Evolutionary conservation across 2,329 filamentous ascomycete genomes (phyloP), one percentile per base, ranked within the genome.

Genomic region (Cladophialophora carrionii): DNA sequence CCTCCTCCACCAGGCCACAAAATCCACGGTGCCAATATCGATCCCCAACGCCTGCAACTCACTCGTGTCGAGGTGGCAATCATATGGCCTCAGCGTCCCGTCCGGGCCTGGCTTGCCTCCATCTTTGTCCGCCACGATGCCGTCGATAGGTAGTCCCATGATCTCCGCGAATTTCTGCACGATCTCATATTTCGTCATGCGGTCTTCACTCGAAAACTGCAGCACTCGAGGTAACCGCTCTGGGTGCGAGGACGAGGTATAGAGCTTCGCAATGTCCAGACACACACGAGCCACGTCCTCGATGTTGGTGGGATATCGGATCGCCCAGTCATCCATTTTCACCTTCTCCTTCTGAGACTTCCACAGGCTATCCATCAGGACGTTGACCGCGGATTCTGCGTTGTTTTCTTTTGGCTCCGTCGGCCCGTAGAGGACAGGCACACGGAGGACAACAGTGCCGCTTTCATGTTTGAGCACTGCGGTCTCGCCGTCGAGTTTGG

Each of bases 151-250:
- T 62, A 96, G 75, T 0, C 89, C 91, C 83, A 96, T 87, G 64
- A 96, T 91, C 65, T 92, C 87, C 3, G 87, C 89, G 73, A 96
- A 88, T 9, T 84, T 79, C 78, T 91, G 80, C 75, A 90, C 93
- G 62, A 97, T 96, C 76, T 94, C 88, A 76, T 93, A 96, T 80
- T 96, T 96, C 54, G 92, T 96, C 82, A 88, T 90, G 70, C 83
- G 85, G 71, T 96, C 90, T 77, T 96, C 91, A 53, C 91, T 92
- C 2, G 89, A 91, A 78, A 96, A 96, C 61, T 97, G 92, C 20
- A 96, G 82, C 51, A 92, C 85, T 31, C 74, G 79, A 0, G 92
- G 92, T 46, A 96, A 78, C 17, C 79, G 24, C 10, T 62, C 54
- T 74, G 10, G 80, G 75, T 57, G 82, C 78, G 43, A 84, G 78